A percentile compares a stretch with the other conserved stretches of the same genome.
Evolutionary conservation across 257 asterid genomes (phyloP).

Genomic region (Solanum neorickii): DNA sequence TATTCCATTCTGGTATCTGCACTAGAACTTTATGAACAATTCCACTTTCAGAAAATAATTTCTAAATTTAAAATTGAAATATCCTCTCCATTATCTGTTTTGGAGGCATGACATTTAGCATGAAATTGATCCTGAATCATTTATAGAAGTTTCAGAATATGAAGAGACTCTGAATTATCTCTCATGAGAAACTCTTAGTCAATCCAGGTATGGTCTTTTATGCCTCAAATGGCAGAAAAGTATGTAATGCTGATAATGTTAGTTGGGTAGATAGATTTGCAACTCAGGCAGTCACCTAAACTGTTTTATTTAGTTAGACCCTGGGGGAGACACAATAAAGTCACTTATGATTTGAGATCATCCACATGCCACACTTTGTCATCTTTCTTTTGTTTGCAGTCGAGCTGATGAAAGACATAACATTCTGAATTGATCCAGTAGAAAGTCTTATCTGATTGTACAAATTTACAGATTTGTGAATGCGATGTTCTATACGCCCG

Average conservation of each 20-base stretch:
- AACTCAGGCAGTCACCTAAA: neutral
- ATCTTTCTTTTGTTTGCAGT: neutral
- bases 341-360: neutral
- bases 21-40: neutral
- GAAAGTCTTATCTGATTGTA: neutral
- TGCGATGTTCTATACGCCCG: conserved; percentile 64
- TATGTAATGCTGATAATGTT: neutral
- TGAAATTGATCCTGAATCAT: neutral
- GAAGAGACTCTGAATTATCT: neutral
- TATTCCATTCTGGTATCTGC: neutral
- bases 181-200: neutral
- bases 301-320: neutral
- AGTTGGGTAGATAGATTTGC: neutral
- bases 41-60: neutral
- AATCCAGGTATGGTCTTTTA: neutral
- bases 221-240: neutral
- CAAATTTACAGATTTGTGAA: conserved; percentile 57
- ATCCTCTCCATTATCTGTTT: neutral
- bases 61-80: neutral
- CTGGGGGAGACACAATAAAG: neutral
- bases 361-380: neutral
- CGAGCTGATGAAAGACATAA: neutral
- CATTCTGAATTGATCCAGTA: neutral
- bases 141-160: neutral
- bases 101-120: neutral